Conservation (phyloP, 371 early-diverging fungal species). For the Actinomucor elegans region DNA sequence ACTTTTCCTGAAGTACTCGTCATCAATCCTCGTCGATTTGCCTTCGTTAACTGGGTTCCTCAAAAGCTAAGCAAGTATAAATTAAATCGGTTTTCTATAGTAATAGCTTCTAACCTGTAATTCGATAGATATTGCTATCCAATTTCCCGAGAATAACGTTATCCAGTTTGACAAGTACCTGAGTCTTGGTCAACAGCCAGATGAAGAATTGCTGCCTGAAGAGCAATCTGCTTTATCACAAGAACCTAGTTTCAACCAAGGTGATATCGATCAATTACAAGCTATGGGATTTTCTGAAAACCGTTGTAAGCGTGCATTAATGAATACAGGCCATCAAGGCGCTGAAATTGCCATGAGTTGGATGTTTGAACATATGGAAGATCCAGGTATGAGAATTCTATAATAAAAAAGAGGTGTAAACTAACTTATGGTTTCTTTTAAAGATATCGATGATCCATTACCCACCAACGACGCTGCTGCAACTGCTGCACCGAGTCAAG, state of each 20-base stretch:
- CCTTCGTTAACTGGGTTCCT: slow-evolving; percentile 88
- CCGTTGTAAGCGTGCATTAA: slow-evolving; percentile 79
- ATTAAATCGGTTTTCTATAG: too few relatives aligned
- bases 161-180: slow-evolving; percentile 65
- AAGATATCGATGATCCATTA: slow-evolving; percentile 50
- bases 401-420: neutral
- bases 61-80: slow-evolving; percentile 62
- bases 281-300: slow-evolving; percentile 91
- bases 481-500: slow-evolving; percentile 22
- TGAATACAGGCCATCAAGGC: slow-evolving; percentile 78
- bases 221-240: slow-evolving; percentile 28
- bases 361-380: slow-evolving; percentile 96
- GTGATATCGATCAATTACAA: slow-evolving; percentile 71
- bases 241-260: slow-evolving; percentile 62
- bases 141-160: slow-evolving; percentile 44
- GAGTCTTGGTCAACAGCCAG: slow-evolving; percentile 65
- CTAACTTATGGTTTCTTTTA: neutral
- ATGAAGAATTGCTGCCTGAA: slow-evolving; percentile 78
- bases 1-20: slow-evolving; percentile 88
- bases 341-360: slow-evolving; percentile 91
- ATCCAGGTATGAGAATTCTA: slow-evolving; percentile 56
- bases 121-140: slow-evolving; percentile 52
- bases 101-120: too few relatives aligned
- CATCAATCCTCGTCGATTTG: slow-evolving; percentile 81
- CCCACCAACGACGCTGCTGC: slow-evolving; percentile 8